Base-by-base conservation (phyloP, 2,329 filamentous ascomycete genomes). In the Sporothrix phasma region DNA sequence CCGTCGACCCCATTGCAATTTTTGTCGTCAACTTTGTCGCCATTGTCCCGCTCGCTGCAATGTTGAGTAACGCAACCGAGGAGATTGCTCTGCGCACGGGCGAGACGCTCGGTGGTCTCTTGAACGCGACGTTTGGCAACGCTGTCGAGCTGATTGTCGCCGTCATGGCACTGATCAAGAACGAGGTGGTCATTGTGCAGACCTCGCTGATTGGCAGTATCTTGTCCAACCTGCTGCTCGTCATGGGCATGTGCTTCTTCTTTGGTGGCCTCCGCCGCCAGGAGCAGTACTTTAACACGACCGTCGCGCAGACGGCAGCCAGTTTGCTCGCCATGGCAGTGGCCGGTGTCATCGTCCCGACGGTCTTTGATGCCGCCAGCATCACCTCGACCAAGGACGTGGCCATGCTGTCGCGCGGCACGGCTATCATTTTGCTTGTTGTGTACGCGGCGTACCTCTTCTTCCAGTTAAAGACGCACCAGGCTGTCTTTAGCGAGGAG, bases 11-110 rank as follows among this genome's bases (percentile, higher is more conserved):
- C 3, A 80, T 88, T 65, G 82, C 81, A 37, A 79, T 94, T 54
- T 97, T 97, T 71, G 84, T 92, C 64, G 83, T 97, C 75, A 97
- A 97, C 77, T 97, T 97, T 71, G 83, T 97, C 68, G 93, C 92
- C 66, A 96, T 96, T 69, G 87, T 96, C 61, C 92, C 92, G 0
- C 81, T 96, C 49, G 92, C 92, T 8, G 89, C 87, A 13, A 86
- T 95, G 79, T 80, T 96, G 24, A 87, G 88, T 70, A 93, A 88
- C 69, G 89, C 89, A 0, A 96, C 93, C 0, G 93, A 97, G 74
- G 92, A 96, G 74, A 88, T 97, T 68, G 89, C 92, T 3, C 76
- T 92, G 62, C 82, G 87, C 64, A 88, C 87, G 0, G 92, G 92
- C 59, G 92, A 97, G 74, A 92, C 90, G 0, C 77, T 96, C 2